Base-by-base conservation (phyloP, 2,329 filamentous ascomycete genomes). In the Akanthomyces uredinophilus region DNA sequence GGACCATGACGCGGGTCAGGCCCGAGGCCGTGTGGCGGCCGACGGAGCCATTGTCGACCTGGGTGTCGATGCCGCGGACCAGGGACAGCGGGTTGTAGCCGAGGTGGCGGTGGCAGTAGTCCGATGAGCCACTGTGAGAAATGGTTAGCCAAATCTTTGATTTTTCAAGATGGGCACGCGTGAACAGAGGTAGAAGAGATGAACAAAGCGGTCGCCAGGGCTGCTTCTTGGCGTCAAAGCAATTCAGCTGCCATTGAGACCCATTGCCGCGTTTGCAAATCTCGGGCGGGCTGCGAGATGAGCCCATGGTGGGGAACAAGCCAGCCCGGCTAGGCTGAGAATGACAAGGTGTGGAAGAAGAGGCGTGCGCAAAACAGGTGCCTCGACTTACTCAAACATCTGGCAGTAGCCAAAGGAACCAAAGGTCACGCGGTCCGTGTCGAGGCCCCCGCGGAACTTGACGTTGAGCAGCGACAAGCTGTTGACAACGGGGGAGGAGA, bases 361-460 rank as follows among this genome's bases (percentile, higher is more conserved):
- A n/a, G 37, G 37, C 27, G 2, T 29, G 32, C 24, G 27, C 57
- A 29, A 29, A 22, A 37, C 7, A 27, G 18, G 32, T 22, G 27
- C 20, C 6, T 1, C 24, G 1, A 47, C 41, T 50, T 41, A 7
- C 32, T 60, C 47, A 22, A 3, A 64, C 35, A 60, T 52, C 35
- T 60, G 22, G 69, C 86, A 88, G 70, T 81, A 84, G 8, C 86
- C 86, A 73, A 87, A 87, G 0, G 83, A 84, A 50, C 86, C 86
- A 71, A 85, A 86, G 3, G 75, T 77, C 39, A 86, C 71, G 13
- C 77, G 68, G 29, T 73, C 69, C 5, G 66, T 70, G 24, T 67
- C 64, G 11, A 70, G 72, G 29, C 70, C 66, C 65, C 77, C 75
- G 49, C 71, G 71, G 22, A 86, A 73, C 55, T 77, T 73, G 63